Conservation (phyloP, 2,329 filamentous ascomycete species). For the Colletotrichum abscissum region DNA sequence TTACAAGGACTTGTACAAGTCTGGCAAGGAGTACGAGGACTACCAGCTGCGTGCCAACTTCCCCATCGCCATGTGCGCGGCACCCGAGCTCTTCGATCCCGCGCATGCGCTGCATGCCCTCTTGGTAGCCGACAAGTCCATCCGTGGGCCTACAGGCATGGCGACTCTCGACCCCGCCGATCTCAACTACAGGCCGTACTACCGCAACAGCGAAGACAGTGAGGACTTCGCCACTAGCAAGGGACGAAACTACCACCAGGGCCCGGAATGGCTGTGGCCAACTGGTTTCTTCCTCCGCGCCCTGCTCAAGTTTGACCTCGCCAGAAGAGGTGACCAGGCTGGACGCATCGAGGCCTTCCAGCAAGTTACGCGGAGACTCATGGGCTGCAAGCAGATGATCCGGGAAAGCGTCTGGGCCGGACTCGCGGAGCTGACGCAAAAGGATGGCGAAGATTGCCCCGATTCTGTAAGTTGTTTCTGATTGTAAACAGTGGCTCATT, state of each 20-base stretch:
- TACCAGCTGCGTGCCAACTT: conserved; percentile 97
- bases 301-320: conserved; percentile 88
- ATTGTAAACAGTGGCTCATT: background rate
- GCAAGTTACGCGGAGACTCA: conserved; percentile 86
- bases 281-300: conserved; percentile 95
- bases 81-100: conserved; percentile 86
- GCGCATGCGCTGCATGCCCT: conserved; percentile 84
- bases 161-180: conserved; percentile 93
- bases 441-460: conserved; percentile 82
- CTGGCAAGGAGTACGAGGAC: conserved; percentile 95
- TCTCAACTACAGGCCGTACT: conserved; percentile 93
- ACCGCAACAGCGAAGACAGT: conserved; percentile 94
- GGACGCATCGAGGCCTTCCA: conserved; percentile 90
- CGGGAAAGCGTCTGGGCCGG: conserved; percentile 87
- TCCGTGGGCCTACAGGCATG: conserved; percentile 93
- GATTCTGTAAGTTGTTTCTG: conserved; percentile 78
- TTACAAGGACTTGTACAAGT: conserved; percentile 96
- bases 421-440: conserved; percentile 91
- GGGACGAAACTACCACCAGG: conserved; percentile 97
- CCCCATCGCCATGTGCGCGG: conserved; percentile 93
- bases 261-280: conserved; percentile 98
- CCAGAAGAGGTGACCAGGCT: conserved; percentile 70
- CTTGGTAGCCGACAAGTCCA: conserved; percentile 79
- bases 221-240: conserved; percentile 92
- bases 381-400: conserved; percentile 88